Evolutionary conservation across 495 filamentous ascomycete species (phyloP).

Genomic region (Aspergillus coremiiformis): DNA sequence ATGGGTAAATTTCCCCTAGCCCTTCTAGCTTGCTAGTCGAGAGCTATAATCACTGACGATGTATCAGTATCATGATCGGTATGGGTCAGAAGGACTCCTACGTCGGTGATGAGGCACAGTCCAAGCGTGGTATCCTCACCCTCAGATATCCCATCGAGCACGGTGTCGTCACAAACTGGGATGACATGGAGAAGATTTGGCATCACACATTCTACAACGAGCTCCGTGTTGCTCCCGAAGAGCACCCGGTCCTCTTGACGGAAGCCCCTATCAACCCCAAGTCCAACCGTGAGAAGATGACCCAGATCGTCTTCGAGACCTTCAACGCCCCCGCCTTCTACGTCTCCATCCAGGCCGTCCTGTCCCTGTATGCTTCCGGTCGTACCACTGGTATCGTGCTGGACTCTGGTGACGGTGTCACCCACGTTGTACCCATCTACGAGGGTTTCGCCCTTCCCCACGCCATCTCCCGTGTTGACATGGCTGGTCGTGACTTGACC

Average conservation of each 20-base stretch:
- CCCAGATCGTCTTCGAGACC: constrained; percentile 99
- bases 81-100: constrained; percentile 99
- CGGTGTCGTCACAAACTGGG: constrained; percentile 99
- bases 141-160: constrained; percentile 99
- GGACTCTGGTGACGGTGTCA: constrained; percentile 99
- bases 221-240: constrained; percentile 98
- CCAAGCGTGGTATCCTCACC: constrained; percentile 99
- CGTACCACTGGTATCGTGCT: constrained; percentile 99
- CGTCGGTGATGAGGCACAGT: constrained; percentile 98
- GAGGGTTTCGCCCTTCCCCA: constrained; percentile 99
- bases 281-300: constrained; percentile 99
- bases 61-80: constrained; percentile 96
- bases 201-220: constrained; percentile 99
- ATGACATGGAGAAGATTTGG: constrained; percentile 99
- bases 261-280: constrained; percentile 99
- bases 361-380: constrained; percentile 98
- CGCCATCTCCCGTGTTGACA: constrained; percentile 98
- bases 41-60: constrained; percentile 4
- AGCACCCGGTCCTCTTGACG: constrained; percentile 98
- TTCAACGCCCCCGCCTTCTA: constrained; percentile 99
- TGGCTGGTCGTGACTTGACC: constrained; percentile 99
- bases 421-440: constrained; percentile 99
- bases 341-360: constrained; percentile 99
- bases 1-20: constrained; percentile 70
- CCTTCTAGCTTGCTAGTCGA: background rate